These are phyloP conservation scores for Psilocybe azurescens DNA, from an alignment of 768 basidiomycete species.

Conservation along the genomic window DNA sequence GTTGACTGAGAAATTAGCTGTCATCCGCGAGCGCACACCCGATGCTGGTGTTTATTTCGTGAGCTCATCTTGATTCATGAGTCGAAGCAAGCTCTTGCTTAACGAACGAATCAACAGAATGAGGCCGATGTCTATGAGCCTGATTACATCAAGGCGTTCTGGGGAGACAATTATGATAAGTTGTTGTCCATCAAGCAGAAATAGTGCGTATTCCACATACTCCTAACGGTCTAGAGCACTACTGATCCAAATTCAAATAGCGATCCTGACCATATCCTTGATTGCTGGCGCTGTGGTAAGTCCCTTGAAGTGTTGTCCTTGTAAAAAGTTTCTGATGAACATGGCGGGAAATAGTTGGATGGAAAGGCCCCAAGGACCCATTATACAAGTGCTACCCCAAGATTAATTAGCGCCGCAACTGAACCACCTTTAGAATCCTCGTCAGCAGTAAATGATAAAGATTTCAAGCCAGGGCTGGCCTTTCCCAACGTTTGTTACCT, in stretches of 20 bases:
- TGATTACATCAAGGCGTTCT: constrained; percentile 18
- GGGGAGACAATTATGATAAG: constrained; percentile 19
- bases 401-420: too few relatives aligned
- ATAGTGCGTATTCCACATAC: constrained; percentile 10
- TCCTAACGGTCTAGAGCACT: too few relatives aligned
- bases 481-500: too few relatives aligned
- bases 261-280: constrained; percentile 23
- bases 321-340: not conserved
- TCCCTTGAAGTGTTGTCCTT: not conserved
- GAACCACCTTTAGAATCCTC: too few relatives aligned
- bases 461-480: too few relatives aligned
- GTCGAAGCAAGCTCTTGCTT: not conserved
- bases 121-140: constrained; percentile 26
- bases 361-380: constrained; percentile 21
- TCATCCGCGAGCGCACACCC: constrained; percentile 20
- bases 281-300: constrained; percentile 26
- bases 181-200: constrained; percentile 23
- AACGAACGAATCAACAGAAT: constrained; percentile 10
- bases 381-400: constrained; percentile 22
- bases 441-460: too few relatives aligned
- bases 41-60: constrained; percentile 22
- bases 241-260: constrained; percentile 1
- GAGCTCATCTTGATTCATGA: not conserved
- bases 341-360: constrained; percentile 14
- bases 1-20: constrained; percentile 16